phyloP scores from a whole-genome alignment of 2,329 filamentous ascomycete genomes.

The Fusarium denticulatum region DNA sequence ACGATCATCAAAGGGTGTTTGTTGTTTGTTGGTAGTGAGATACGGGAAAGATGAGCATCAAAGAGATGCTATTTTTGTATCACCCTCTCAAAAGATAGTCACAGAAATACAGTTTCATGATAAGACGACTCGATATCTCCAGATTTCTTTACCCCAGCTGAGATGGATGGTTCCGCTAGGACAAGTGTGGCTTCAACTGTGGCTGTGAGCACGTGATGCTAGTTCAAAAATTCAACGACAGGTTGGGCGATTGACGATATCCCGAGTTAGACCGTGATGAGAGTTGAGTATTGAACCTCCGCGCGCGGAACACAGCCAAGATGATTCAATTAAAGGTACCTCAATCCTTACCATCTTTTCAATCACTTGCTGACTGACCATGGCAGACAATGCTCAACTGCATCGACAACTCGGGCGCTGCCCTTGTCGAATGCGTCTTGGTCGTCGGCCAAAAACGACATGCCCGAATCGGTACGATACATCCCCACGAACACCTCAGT shows the following conservation, averaged over 20 bases:
- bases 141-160: background rate
- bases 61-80: background rate
- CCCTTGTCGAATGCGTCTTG: constrained; percentile 94
- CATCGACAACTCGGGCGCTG: constrained; percentile 99
- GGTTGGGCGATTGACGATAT: constrained; percentile 24
- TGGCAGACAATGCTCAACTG: constrained; percentile 93
- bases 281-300: constrained; percentile 38
- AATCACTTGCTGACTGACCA: constrained; percentile 24
- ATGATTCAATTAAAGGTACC: constrained; percentile 93
- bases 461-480: constrained; percentile 82
- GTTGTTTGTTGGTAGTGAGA: background rate
- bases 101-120: background rate
- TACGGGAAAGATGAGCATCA: background rate
- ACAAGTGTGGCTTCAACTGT: constrained; percentile 24
- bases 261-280: constrained; percentile 29
- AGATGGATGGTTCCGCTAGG: background rate
- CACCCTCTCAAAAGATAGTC: fast-evolving
- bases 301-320: constrained; percentile 51
- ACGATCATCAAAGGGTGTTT: background rate
- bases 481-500: background rate
- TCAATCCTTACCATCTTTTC: fast-evolving
- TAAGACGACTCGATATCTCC: background rate
- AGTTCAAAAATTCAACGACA: constrained; percentile 42
- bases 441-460: constrained; percentile 90
- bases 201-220: constrained; percentile 40